Evolutionary conservation across 192 early-diverging fungal genomes (phyloP), one percentile per base, ranked within the genome.

Genomic region (Haplosporangium gracile): DNA sequence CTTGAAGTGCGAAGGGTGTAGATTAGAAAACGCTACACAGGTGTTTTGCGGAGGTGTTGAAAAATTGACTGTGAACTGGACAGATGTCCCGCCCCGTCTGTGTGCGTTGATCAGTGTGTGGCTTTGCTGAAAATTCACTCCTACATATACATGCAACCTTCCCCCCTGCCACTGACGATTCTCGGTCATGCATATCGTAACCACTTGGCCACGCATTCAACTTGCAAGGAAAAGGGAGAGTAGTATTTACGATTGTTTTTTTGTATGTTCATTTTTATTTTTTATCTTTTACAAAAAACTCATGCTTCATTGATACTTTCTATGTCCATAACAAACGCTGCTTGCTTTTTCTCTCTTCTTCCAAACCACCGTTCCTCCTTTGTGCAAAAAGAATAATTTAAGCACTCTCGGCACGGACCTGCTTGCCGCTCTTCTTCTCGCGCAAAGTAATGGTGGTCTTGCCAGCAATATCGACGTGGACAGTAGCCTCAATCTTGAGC

Each of bases 361-460:
- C n/a, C 60, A 2, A 29, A 60, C 29, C 60, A 32, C 4, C 11
- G 11, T 65, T 29, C n/a, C 26, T 32, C 2, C n/a, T 10, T 29
- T 15, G 60, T 34, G n/a, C 4, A 1, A 57, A 55, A 32, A 74
- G 45, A 60, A 60, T 60, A 34, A 20, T 75, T 71, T 81, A 86
- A 74, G 84, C 84, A 34, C 84, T 86, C 84, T 86, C 84, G 26
- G 84, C 84, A 70, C 84, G 84, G 38, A 92, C 90, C 68, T 88
- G 78, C 71, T 89, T 91, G 39, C 82, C 83, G 70, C 88, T 85
- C 78, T 87, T 88, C 87, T 89, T 88, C 77, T 93, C 92, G 40
- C 89, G 89, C 77, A 92, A 70, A 9, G 89, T 89, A 69, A 92
- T 88, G n/a, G 72, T 91, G 79, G 86, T 77, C 80, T 92, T 91